These are phyloP conservation scores for Corylus americana DNA, from an alignment of 306 rosid genomes.

Conservation along the genomic window DNA sequence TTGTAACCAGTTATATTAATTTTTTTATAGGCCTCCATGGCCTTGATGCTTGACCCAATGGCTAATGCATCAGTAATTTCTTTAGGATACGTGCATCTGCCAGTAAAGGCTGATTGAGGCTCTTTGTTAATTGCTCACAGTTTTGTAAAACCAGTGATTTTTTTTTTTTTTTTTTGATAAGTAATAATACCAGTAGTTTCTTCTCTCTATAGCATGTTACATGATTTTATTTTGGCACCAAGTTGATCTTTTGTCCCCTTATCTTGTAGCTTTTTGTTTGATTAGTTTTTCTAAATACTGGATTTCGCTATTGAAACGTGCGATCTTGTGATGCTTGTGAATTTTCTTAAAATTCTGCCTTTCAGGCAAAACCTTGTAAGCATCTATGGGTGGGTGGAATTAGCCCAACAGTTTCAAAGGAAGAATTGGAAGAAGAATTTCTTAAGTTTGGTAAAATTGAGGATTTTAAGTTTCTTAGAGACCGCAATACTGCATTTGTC, in stretches of 20 bases:
- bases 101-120: not conserved
- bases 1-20: not conserved
- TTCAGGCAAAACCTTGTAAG: slow-evolving; percentile 86
- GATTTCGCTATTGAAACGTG: not conserved
- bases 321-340: slow-evolving; percentile 20
- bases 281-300: not conserved
- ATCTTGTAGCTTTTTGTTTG: not conserved
- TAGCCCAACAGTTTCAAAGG: slow-evolving; percentile 76
- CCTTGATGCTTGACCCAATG: not conserved
- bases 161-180: too few species aligned
- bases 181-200: not conserved
- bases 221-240: not conserved
- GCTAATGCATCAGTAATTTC: not conserved
- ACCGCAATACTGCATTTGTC: slow-evolving; percentile 85
- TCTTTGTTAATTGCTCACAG: not conserved
- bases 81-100: not conserved
- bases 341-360: slow-evolving; percentile 27
- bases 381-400: slow-evolving; percentile 98
- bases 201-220: not conserved
- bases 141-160: too few species aligned
- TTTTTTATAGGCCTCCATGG: not conserved
- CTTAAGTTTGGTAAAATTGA: slow-evolving; percentile 79
- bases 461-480: slow-evolving; percentile 82
- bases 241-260: not conserved
- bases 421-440: slow-evolving; percentile 80